phyloP scores from a whole-genome alignment of 768 basidiomycete genomes.

The Leucocoprinus sp. region DNA sequence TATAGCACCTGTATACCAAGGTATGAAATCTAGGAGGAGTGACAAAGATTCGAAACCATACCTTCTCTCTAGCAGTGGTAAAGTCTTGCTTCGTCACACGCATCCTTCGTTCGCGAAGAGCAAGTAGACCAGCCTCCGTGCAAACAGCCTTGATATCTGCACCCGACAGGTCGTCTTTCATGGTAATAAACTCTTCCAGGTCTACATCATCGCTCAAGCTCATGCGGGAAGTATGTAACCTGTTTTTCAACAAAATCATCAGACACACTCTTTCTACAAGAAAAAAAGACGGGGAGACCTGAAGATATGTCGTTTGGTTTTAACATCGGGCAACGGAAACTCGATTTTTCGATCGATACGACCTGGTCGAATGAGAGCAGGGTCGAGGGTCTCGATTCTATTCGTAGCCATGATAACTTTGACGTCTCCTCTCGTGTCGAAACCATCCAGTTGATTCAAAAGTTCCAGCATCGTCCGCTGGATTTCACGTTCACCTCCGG shows the following conservation, averaged over 20 bases:
- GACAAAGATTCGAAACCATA: slow-evolving; percentile 19
- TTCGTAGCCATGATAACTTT: slow-evolving; percentile 99
- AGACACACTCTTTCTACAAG: slow-evolving; percentile 3
- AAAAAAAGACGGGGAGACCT: slow-evolving; percentile 34
- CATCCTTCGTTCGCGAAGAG: slow-evolving; percentile 92
- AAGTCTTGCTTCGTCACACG: slow-evolving; percentile 89
- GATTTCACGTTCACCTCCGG: slow-evolving; percentile 97
- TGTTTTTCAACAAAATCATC: slow-evolving; percentile 17
- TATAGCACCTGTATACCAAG: slow-evolving; percentile 58
- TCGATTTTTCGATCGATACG: slow-evolving; percentile 99
- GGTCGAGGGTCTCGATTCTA: slow-evolving; percentile 93
- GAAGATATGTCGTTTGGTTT: slow-evolving; percentile 99
- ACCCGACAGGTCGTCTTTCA: slow-evolving; percentile 93
- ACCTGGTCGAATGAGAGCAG: slow-evolving; percentile 95
- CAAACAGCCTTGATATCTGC: slow-evolving; percentile 99
- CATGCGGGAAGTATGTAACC: slow-evolving; percentile 94
- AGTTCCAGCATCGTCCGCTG: slow-evolving; percentile 99
- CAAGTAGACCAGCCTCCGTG: slow-evolving; percentile 95
- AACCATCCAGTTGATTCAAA: slow-evolving; percentile 98
- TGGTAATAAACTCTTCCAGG: slow-evolving; percentile 90
- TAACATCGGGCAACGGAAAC: slow-evolving; percentile 94
- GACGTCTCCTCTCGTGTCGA: slow-evolving; percentile 98
- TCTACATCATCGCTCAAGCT: slow-evolving; percentile 82
- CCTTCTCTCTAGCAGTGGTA: slow-evolving; percentile 88
- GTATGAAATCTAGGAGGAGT: slow-evolving; percentile 8